phyloP scores from a whole-genome alignment of 257 asterid genomes.

The Solanum phureja region DNA sequence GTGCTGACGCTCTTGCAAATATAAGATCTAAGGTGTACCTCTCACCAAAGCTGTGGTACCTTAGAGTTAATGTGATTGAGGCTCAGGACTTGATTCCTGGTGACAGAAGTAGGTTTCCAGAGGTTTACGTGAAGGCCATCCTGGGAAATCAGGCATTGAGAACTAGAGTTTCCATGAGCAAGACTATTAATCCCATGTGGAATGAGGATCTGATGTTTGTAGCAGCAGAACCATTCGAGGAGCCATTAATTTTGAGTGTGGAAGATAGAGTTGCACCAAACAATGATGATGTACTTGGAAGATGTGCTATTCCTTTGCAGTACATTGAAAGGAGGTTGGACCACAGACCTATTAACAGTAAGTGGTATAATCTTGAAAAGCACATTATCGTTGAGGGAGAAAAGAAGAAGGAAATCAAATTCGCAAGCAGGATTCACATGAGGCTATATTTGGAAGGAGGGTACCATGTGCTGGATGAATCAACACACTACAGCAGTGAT shows the following conservation, averaged over 20 bases:
- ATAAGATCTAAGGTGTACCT: slow-evolving; percentile 15
- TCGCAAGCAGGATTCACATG: slow-evolving; percentile 9
- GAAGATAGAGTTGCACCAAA: slow-evolving; percentile 6
- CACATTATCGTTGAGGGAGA: background rate
- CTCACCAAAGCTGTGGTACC: slow-evolving; percentile 13
- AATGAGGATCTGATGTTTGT: slow-evolving; percentile 16
- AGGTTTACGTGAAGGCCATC: slow-evolving; percentile 10
- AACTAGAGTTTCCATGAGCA: slow-evolving; percentile 4
- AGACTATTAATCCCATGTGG: slow-evolving; percentile 11
- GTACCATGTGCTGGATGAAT: slow-evolving; percentile 15
- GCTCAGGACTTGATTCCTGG: slow-evolving; percentile 13
- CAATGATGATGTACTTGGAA: slow-evolving; percentile 8
- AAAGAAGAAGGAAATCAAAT: background rate
- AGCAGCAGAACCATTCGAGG: slow-evolving; percentile 16
- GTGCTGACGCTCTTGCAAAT: background rate
- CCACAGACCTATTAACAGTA: slow-evolving; percentile 1
- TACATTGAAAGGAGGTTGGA: slow-evolving; percentile 3
- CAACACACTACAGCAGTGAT: slow-evolving; percentile 17
- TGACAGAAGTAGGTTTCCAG: slow-evolving; percentile 7
- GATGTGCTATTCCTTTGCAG: slow-evolving; percentile 3
- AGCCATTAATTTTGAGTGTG: slow-evolving; percentile 4
- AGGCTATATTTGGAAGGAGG: slow-evolving; percentile 12
- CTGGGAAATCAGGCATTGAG: slow-evolving; percentile 9
- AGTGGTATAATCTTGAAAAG: slow-evolving; percentile 9
- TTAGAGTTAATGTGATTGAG: slow-evolving; percentile 14